Conservation (phyloP, 2,329 filamentous ascomycete species). For the Colletotrichum coccodes region DNA sequence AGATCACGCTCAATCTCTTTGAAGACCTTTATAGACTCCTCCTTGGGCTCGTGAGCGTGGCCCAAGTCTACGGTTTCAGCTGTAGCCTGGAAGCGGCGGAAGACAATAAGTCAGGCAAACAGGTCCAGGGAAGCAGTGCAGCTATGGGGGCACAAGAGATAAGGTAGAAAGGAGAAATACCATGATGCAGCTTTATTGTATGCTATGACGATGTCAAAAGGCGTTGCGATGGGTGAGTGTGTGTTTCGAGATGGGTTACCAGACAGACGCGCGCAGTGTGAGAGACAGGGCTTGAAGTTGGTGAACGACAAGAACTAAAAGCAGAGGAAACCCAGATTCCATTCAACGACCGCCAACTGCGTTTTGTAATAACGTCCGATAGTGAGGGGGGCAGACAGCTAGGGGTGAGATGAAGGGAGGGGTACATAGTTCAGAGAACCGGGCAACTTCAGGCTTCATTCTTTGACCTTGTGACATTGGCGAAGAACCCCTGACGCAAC, state of each 20-base stretch:
- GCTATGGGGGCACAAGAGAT: background rate
- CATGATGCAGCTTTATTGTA: background rate
- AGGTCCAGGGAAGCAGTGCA: background rate
- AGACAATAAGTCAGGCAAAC: background rate
- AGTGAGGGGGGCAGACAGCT: background rate
- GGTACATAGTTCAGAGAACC: background rate
- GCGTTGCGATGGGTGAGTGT: background rate
- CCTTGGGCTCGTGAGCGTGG: conserved; percentile 57
- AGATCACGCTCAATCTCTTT: conserved; percentile 59
- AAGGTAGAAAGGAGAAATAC: background rate
- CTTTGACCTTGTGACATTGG: background rate
- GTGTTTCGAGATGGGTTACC: background rate
- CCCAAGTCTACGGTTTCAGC: conserved; percentile 63
- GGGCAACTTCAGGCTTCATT: background rate
- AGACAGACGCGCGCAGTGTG: background rate
- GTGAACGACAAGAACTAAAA: background rate
- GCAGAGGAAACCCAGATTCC: too few species aligned
- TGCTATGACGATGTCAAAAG: background rate
- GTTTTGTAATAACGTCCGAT: background rate
- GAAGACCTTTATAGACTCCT: conserved; percentile 62
- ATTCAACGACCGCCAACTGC: background rate
- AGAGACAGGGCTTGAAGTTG: background rate
- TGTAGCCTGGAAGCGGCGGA: conserved; percentile 50
- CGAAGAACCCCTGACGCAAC: background rate
- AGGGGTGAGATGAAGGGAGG: background rate